phyloP scores from a whole-genome alignment of 208 protist genomes.

The Tritrichomonas musculus region DNA sequence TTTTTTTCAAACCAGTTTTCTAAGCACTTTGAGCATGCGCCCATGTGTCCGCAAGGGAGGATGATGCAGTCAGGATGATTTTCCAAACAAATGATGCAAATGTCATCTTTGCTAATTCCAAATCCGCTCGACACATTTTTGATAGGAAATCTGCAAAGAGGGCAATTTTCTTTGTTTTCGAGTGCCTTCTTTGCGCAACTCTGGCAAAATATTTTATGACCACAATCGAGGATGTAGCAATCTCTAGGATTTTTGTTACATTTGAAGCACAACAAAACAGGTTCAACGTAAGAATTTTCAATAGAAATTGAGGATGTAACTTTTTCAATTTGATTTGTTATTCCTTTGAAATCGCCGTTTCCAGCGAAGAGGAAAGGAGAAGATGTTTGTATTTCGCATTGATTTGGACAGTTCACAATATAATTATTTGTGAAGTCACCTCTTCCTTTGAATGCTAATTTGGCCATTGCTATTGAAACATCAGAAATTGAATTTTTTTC shows the following conservation, averaged over 20 bases:
- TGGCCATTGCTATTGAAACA: background rate
- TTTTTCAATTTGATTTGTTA: background rate
- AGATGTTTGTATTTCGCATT: background rate
- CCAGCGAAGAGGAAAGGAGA: background rate
- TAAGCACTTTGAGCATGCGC: background rate
- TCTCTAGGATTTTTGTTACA: background rate
- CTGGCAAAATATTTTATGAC: background rate
- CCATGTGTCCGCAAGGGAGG: background rate
- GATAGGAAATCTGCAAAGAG: background rate
- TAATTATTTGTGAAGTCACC: background rate
- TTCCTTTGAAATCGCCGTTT: background rate
- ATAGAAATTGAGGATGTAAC: background rate
- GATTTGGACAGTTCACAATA: background rate
- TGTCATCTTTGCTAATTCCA: background rate
- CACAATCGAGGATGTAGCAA: background rate
- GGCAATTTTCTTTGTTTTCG: background rate
- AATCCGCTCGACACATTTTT: background rate
- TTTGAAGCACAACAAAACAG: background rate
- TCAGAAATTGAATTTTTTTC: background rate
- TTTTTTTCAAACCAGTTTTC: background rate
- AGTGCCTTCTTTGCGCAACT: background rate
- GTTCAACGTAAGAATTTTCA: background rate
- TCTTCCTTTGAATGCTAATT: background rate
- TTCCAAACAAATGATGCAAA: background rate
- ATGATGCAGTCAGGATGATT: background rate